These are phyloP conservation scores for Ensete ventricosum DNA, from an alignment of 176 grass and related monocot species.

Conservation along the genomic window DNA sequence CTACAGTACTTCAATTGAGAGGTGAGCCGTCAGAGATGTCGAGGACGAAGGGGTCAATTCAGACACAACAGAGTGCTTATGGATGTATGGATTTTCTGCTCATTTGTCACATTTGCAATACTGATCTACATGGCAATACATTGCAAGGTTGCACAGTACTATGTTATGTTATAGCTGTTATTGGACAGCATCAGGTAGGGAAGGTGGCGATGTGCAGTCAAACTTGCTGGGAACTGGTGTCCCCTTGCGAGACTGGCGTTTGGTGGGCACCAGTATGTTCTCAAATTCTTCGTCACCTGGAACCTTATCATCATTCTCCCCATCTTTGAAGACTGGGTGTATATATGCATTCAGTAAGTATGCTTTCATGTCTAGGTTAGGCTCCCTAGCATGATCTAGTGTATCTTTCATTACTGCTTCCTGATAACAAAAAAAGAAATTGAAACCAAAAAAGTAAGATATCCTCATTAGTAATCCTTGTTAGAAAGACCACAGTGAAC, in stretches of 20 bases:
- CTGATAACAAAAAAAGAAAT: conserved; percentile 34
- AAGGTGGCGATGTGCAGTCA: conserved; percentile 39
- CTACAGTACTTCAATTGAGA: no score
- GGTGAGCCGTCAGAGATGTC: no score
- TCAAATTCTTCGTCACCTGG: conserved; percentile 36
- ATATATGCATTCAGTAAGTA: conserved; percentile 65
- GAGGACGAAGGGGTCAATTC: no score
- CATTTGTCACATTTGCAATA: no score
- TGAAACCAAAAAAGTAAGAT: not conserved
- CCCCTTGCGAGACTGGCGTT: conserved; percentile 63
- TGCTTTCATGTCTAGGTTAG: conserved; percentile 60
- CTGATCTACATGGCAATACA: not conserved
- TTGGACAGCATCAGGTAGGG: conserved; percentile 42
- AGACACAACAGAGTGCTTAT: no score
- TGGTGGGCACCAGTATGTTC: conserved; percentile 69
- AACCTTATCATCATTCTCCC: conserved; percentile 40
- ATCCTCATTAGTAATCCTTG: not conserved
- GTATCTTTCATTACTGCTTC: conserved; percentile 94
- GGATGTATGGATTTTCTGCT: no score
- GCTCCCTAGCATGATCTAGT: conserved; percentile 64
- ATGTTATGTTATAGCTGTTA: conserved; percentile 7
- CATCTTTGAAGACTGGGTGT: conserved; percentile 83
- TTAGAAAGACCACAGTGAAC: no score
- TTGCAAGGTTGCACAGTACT: not conserved
- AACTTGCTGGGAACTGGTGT: conserved; percentile 63